A percentile compares a stretch with the other conserved stretches of the same genome.
Conservation (phyloP, 2,329 filamentous ascomycete genomes). For the Cladosporium sp. region DNA sequence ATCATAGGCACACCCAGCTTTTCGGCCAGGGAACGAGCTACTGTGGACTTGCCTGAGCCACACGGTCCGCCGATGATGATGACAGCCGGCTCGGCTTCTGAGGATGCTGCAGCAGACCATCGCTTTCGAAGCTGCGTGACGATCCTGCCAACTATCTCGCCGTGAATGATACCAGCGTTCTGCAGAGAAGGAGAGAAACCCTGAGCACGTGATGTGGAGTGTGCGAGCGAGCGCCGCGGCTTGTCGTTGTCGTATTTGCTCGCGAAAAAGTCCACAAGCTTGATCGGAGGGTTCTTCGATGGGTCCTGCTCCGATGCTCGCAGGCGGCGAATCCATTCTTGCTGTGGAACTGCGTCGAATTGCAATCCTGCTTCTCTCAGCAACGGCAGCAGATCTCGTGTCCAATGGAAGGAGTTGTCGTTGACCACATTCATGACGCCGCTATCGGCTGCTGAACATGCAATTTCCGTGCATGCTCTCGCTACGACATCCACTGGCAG, state of each 20-base stretch:
- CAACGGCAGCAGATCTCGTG: constrained; percentile 49
- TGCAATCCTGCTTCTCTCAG: constrained; percentile 43
- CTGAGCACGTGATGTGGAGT: constrained; percentile 40
- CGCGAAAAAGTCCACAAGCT: constrained; percentile 30
- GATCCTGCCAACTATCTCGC: constrained; percentile 24
- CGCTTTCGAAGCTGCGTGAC: constrained; percentile 18
- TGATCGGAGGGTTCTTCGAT: constrained; percentile 28
- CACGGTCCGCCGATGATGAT: constrained; percentile 39
- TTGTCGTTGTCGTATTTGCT: constrained; percentile 34
- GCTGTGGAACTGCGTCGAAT: constrained; percentile 41
- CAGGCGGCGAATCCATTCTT: constrained; percentile 45
- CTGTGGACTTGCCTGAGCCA: constrained; percentile 40
- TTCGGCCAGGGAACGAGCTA: constrained; percentile 31
- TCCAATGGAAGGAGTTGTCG: constrained; percentile 48
- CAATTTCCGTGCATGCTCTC: constrained; percentile 30
- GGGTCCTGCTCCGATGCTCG: constrained; percentile 42
- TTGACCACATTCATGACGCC: constrained; percentile 39
- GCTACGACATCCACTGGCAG: constrained; percentile 43
- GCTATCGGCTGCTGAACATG: constrained; percentile 16
- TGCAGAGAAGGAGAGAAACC: constrained; percentile 16
- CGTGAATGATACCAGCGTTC: constrained; percentile 18
- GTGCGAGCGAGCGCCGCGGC: constrained; percentile 45
- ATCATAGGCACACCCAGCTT: constrained; percentile 33
- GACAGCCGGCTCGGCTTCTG: constrained; percentile 20
- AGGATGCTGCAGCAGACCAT: not conserved